A percentile compares a stretch with the other conserved stretches of the same genome.
Evolutionary conservation across 225 moss, liverwort and hornwort species (phyloP).

Genomic region (Physcomitrium patens): DNA sequence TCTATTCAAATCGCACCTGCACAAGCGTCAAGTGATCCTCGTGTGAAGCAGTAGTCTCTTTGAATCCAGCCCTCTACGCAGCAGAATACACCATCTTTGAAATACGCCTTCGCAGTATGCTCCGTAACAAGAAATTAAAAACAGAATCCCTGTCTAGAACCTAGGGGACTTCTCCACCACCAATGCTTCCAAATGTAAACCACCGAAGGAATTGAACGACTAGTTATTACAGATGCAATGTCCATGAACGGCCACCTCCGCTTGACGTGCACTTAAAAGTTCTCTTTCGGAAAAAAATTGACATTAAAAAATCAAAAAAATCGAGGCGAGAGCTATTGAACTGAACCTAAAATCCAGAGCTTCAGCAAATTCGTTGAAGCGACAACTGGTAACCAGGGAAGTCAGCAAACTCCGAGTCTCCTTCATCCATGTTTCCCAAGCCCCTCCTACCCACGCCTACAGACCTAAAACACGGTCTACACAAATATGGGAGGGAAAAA

Average conservation of each 20-base stretch:
- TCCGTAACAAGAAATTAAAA: neutral
- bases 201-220: slow-evolving; percentile 14
- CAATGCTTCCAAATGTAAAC: neutral
- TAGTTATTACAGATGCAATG: slow-evolving; percentile 36
- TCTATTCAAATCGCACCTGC: slow-evolving; percentile 15
- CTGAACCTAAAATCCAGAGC: slow-evolving; percentile 29
- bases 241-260: slow-evolving; percentile 17
- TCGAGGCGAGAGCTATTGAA: slow-evolving; percentile 1
- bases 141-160: slow-evolving; percentile 10
- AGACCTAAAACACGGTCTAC: slow-evolving; percentile 17
- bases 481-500: neutral
- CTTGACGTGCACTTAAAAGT: slow-evolving; percentile 7
- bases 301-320: neutral
- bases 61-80: slow-evolving; percentile 11
- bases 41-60: neutral
- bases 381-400: slow-evolving; percentile 15
- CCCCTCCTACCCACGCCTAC: slow-evolving; percentile 1
- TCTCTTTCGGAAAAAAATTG: neutral
- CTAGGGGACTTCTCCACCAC: slow-evolving; percentile 25
- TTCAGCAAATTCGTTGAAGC: neutral
- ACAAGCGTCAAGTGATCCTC: slow-evolving; percentile 10
- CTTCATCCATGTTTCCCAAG: slow-evolving; percentile 31
- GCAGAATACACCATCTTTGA: neutral
- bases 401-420: neutral
- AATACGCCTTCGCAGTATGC: slow-evolving; percentile 20